A percentile compares a stretch with the other conserved stretches of the same genome.
These are phyloP conservation scores for Coix lacrymajobi DNA, from an alignment of 176 grass and related monocot genomes.

Conservation along the genomic window DNA sequence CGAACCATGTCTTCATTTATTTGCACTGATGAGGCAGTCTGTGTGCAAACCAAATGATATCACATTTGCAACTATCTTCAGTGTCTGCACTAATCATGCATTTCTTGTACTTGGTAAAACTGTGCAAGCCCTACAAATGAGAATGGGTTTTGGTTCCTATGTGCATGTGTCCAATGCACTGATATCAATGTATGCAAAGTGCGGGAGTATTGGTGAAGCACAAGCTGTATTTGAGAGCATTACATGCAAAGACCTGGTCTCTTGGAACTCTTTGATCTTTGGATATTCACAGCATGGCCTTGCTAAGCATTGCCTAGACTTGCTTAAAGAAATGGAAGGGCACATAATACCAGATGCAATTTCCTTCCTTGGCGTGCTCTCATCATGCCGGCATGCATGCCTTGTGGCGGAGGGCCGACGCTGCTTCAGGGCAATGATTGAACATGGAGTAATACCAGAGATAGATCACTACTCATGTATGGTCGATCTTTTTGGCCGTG, in stretches of 20 bases:
- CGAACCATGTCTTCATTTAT: constrained; percentile 33
- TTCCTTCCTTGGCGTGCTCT: constrained; percentile 43
- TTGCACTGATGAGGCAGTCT: constrained; percentile 42
- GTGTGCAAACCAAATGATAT: constrained; percentile 55
- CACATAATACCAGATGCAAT: constrained; percentile 32
- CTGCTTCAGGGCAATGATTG: constrained; percentile 31
- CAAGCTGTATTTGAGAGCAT: constrained; percentile 27
- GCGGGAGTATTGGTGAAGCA: constrained; percentile 35
- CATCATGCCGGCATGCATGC: constrained; percentile 41
- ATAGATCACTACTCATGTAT: constrained; percentile 66
- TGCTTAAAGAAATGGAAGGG: constrained; percentile 38
- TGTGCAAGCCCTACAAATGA: constrained; percentile 46
- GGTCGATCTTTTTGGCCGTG: constrained; percentile 59
- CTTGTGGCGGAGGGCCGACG: constrained; percentile 16
- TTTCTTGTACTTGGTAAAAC: constrained; percentile 55
- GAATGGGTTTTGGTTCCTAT: constrained; percentile 50
- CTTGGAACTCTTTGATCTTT: constrained; percentile 55
- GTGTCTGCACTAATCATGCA: constrained; percentile 37
- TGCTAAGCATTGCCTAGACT: constrained; percentile 29
- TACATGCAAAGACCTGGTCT: constrained; percentile 32
- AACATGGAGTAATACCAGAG: constrained; percentile 41
- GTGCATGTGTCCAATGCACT: constrained; percentile 57
- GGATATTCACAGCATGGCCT: constrained; percentile 64
- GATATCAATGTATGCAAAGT: constrained; percentile 54
- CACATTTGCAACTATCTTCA: constrained; percentile 55